Base-by-base conservation (phyloP, 768 basidiomycete species). In the Antrodiella citrinella region DNA sequence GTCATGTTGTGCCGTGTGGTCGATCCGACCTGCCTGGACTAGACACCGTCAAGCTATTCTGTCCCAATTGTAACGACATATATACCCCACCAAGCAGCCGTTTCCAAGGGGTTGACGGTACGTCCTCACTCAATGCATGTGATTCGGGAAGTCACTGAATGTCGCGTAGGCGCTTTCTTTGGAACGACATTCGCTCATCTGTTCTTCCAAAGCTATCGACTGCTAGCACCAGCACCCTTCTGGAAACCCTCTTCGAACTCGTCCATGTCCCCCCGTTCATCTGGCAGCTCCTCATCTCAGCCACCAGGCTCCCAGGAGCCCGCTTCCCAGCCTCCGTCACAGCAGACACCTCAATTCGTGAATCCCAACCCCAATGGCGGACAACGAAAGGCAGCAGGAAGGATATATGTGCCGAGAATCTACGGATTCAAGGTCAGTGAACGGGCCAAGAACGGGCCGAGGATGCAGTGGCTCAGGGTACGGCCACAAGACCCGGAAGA, bases 81-180 rank as follows among this genome's bases (percentile, higher is more conserved):
- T 99, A 95, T 66, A 80, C 84, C 0, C 96, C 96, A 2, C 93
- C 95, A 4, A 93, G 90, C 69, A 92, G 89, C 66, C 81, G 94
- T 53, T 99, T 92, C 67, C 89, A 91, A 62, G 88, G 89, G 30
- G 91, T 99, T 25, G 96, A 99, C 68, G 96, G 94, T 90, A 61
- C 59, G 82, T 15, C 44, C 26, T 50, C 51, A 45, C 11, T 54
- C 53, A 43, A 4, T 11, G 1, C 18, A 12, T 2, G 30, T 47
- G 22, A 26, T 42, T 47, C 38, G 45, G 20, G 47, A 26, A 54
- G 35, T 55, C 59, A 51, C 53, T n/a, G n/a, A n/a, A n/a, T n/a
- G n/a, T n/a, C n/a, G n/a, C n/a, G n/a, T n/a, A 97, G 94, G 95
- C 54, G 96, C 96, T 10, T 99, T 97, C 72, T 99, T 99, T 71